Base-by-base conservation (phyloP, 2,329 filamentous ascomycete genomes). In the Xylariomycetidae sp. region DNA sequence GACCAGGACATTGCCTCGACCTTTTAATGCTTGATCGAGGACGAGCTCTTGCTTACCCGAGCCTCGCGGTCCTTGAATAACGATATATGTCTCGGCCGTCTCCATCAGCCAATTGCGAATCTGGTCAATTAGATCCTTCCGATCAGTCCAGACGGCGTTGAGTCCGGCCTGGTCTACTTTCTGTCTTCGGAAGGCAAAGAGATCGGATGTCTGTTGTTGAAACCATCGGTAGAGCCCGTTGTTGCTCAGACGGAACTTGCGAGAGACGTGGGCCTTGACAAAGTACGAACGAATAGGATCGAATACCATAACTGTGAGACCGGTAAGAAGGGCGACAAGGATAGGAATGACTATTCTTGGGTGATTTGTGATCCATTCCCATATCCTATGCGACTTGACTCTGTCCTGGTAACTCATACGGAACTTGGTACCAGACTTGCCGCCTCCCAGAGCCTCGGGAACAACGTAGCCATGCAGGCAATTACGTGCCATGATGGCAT, bases 241-340 rank as follows among this genome's bases (percentile, higher is more conserved):
- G 41, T 92, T 80, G 27, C 78, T 80, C 19, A 92, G 66, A 37
- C 85, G 77, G 40, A 92, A 78, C 0, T 81, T 79, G 29, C 82
- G 76, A 19, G 88, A 88, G 31, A 98, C 81, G 55, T 95, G 88
- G 4, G 83, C 73, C 52, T 88, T 88, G 62, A 97, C 86, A 51
- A 94, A 96, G 54, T 94, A 92, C 1, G 88, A 89, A 27, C 92
- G 80, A 37, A 98, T 89, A 0, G 92, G 92, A 49, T 98, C 92
- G 51, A 98, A 97, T 6, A 97, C 71, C 1, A 86, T 79, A 14
- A 96, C 88, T 0, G 89, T 94, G 30, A 92, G 67, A 20, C 83
- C 81, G 1, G 89, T 88, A 18, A 95, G 56, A 3, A 97, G 62
- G 2, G 88, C 90, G 12, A 87, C 88, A 2, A 95, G 34, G 2